Conservation (phyloP, 352 stramenopile species). For the Globisporangium uncinulatum region DNA sequence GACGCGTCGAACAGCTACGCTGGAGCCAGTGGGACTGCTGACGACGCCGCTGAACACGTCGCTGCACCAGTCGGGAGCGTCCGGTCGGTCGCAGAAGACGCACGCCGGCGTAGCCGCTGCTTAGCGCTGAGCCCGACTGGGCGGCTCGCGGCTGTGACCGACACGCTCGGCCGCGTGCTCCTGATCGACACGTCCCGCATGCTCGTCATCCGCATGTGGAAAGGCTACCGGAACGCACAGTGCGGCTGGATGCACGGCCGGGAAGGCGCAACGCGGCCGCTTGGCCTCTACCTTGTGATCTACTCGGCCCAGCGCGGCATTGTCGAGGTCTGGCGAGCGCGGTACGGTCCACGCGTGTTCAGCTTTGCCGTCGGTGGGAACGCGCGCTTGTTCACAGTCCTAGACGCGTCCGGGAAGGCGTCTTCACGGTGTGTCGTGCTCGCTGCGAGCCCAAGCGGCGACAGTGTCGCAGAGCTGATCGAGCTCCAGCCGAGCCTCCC, state of each 20-base stretch:
- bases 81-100: slow-evolving; percentile 53
- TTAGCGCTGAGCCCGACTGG: slow-evolving; percentile 68
- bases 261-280: slow-evolving; percentile 37
- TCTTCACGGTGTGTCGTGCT: slow-evolving; percentile 54
- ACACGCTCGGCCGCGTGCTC: slow-evolving; percentile 70
- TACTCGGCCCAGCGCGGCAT: slow-evolving; percentile 81
- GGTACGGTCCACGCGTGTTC: slow-evolving; percentile 68
- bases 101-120: slow-evolving; percentile 46
- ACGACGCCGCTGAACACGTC: slow-evolving; percentile 65
- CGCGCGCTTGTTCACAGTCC: slow-evolving; percentile 59
- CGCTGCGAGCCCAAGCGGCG: slow-evolving; percentile 20
- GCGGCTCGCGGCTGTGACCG: slow-evolving; percentile 58
- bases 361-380: slow-evolving; percentile 64
- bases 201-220: slow-evolving; percentile 84
- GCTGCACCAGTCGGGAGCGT: slow-evolving; percentile 50
- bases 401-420: slow-evolving; percentile 26
- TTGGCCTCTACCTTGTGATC: slow-evolving; percentile 77
- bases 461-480: slow-evolving; percentile 43
- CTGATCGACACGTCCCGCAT: slow-evolving; percentile 77
- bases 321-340: slow-evolving; percentile 78
- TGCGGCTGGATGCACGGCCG: slow-evolving; percentile 74
- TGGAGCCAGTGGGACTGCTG: slow-evolving; percentile 25
- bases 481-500: slow-evolving; percentile 48
- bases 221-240: slow-evolving; percentile 82
- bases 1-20: slow-evolving; percentile 7